Conservation (phyloP, 192 early-diverging fungal genomes). For the Coemansia sp. region DNA sequence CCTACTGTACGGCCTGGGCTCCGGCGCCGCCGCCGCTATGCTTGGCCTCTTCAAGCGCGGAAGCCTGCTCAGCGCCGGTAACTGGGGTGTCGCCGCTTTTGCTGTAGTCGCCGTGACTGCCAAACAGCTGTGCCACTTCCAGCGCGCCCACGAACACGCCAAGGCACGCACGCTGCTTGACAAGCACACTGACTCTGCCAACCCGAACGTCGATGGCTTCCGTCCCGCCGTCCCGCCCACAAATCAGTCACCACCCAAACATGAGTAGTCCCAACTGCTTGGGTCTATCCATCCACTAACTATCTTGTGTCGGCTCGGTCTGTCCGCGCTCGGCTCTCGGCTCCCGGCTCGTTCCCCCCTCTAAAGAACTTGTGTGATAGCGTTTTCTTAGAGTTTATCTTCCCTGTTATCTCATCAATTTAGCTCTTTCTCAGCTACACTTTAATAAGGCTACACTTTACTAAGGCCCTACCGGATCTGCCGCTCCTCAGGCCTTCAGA, state of each 20-base stretch:
- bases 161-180: slow-evolving; percentile 34
- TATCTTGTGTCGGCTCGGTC: neutral
- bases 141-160: slow-evolving; percentile 38
- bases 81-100: slow-evolving; percentile 43
- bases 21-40: slow-evolving; percentile 25
- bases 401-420: slow-evolving; percentile 6
- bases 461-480: neutral
- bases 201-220: slow-evolving; percentile 26
- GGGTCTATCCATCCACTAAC: too few species aligned
- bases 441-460: slow-evolving; percentile 2
- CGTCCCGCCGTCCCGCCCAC: slow-evolving; percentile 1
- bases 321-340: neutral
- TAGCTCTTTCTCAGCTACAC: neutral
- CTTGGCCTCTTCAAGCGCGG: slow-evolving; percentile 39
- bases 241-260: neutral
- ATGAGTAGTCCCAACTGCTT: neutral
- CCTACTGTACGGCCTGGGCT: slow-evolving; percentile 40
- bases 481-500: neutral
- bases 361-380: too few species aligned
- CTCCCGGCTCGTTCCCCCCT: neutral
- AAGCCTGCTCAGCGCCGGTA: slow-evolving; percentile 31
- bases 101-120: slow-evolving; percentile 20
- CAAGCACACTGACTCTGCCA: slow-evolving; percentile 9
- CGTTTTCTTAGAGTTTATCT: too few species aligned
- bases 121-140: slow-evolving; percentile 45